Evolutionary conservation across 2,329 filamentous ascomycete genomes (phyloP).

Genomic region (Diaporthe velutina): DNA sequence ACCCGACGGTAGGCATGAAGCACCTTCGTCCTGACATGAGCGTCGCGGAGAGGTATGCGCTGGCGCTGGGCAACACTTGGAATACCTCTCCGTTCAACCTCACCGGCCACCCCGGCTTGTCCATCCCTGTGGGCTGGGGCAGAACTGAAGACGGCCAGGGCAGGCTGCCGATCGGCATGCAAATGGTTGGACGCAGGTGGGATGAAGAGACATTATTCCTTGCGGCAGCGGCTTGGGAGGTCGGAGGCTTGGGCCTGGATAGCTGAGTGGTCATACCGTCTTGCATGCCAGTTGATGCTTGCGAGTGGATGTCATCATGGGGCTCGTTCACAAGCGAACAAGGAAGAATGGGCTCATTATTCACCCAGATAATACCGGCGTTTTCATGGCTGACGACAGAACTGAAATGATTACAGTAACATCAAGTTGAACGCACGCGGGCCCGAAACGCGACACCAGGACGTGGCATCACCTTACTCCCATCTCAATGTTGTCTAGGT

Average conservation of each 20-base stretch:
- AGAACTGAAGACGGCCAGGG: slow-evolving; percentile 39
- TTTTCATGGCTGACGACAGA: too few species aligned
- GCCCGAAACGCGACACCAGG: neutral
- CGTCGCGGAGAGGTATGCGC: slow-evolving; percentile 56
- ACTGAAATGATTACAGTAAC: neutral
- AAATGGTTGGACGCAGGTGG: slow-evolving; percentile 48
- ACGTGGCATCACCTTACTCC: neutral
- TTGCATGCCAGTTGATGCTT: neutral
- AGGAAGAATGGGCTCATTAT: too few species aligned
- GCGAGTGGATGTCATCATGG: too few species aligned
- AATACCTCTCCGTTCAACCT: slow-evolving; percentile 63
- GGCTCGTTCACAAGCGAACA: neutral
- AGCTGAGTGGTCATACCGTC: neutral
- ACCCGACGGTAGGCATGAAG: slow-evolving; percentile 58
- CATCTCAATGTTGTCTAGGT: neutral
- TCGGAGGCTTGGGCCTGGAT: slow-evolving; percentile 48
- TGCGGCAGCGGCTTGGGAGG: slow-evolving; percentile 48
- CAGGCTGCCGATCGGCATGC: slow-evolving; percentile 49
- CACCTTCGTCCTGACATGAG: slow-evolving; percentile 51
- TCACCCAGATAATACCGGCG: too few species aligned
- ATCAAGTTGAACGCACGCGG: neutral
- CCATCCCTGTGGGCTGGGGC: slow-evolving; percentile 57
- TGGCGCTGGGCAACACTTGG: slow-evolving; percentile 58
- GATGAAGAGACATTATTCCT: slow-evolving; percentile 47
- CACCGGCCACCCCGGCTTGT: slow-evolving; percentile 63